These are phyloP conservation scores for Macrocybe gigantea DNA, from an alignment of 768 basidiomycete genomes.

Conservation along the genomic window DNA sequence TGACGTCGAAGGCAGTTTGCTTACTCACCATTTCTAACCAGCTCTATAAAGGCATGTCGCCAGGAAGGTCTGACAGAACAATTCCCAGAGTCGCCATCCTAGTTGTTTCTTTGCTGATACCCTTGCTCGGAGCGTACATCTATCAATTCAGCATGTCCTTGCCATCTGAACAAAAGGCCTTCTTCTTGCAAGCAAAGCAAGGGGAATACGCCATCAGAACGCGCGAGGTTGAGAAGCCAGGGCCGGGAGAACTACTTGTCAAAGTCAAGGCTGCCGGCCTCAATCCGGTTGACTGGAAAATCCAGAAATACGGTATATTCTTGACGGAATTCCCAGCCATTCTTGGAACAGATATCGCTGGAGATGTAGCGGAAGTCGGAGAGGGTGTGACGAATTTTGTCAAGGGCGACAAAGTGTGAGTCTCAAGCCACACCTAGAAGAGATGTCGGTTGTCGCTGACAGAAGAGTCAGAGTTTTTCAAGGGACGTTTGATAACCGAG, in stretches of 20 bases:
- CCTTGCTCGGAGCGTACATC: not conserved
- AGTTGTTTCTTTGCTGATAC: no score
- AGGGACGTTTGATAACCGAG: constrained; percentile 30
- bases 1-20: no score
- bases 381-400: constrained; percentile 41
- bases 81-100: no score
- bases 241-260: constrained; percentile 42
- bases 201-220: constrained; percentile 23
- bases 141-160: not conserved
- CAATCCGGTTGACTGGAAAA: constrained; percentile 51
- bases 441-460: not conserved
- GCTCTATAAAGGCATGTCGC: no score
- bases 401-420: constrained; percentile 47
- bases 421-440: not conserved
- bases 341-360: constrained; percentile 41
- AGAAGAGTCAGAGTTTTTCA: constrained; percentile 27
- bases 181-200: constrained; percentile 15
- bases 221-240: constrained; percentile 33
- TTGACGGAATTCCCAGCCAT: constrained; percentile 39
- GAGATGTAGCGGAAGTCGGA: constrained; percentile 43
- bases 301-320: constrained; percentile 34
- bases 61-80: no score
- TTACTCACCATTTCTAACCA: no score
- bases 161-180: constrained; percentile 16
- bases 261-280: constrained; percentile 40